These are phyloP conservation scores for Termitomyces heimii DNA, from an alignment of 768 basidiomycete species.

Conservation along the genomic window DNA sequence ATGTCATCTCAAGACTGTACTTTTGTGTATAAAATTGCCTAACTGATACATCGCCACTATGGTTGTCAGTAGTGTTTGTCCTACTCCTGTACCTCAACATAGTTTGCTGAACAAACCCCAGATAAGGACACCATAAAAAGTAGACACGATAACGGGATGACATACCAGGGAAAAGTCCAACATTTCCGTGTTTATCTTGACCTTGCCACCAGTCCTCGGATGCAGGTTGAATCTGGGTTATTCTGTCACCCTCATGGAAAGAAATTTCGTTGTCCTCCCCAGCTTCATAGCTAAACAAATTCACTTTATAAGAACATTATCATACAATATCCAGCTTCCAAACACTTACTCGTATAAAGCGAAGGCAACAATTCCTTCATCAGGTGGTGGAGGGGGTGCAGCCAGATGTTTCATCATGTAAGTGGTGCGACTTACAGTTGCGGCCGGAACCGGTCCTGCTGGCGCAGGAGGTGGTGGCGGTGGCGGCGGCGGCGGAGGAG, in stretches of 20 bases:
- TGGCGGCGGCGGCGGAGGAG: conserved; percentile 36
- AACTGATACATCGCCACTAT: too few relatives aligned
- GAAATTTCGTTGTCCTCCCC: conserved; percentile 88
- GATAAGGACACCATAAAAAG: background rate
- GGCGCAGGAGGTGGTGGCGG: conserved; percentile 41
- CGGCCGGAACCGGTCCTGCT: conserved; percentile 31
- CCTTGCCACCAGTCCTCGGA: conserved; percentile 93
- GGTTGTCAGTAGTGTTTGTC: background rate
- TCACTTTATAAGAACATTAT: background rate
- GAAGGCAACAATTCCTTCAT: conserved; percentile 57
- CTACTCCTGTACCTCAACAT: conserved; percentile 27
- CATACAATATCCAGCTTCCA: background rate
- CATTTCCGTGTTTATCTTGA: conserved; percentile 42
- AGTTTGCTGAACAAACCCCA: conserved; percentile 19
- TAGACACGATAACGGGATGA: conserved; percentile 1
- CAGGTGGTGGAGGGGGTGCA: conserved; percentile 38
- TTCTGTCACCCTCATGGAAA: conserved; percentile 78
- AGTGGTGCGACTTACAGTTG: background rate
- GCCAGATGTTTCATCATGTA: conserved; percentile 10
- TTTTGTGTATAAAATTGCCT: background rate
- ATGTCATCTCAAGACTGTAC: background rate
- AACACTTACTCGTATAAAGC: conserved; percentile 65
- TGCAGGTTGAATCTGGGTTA: conserved; percentile 72
- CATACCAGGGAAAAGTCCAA: conserved; percentile 75
- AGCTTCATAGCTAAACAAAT: conserved; percentile 66